These are phyloP conservation scores for Kwoniella newhampshirensis DNA, from an alignment of 768 basidiomycete genomes.

Conservation along the genomic window DNA sequence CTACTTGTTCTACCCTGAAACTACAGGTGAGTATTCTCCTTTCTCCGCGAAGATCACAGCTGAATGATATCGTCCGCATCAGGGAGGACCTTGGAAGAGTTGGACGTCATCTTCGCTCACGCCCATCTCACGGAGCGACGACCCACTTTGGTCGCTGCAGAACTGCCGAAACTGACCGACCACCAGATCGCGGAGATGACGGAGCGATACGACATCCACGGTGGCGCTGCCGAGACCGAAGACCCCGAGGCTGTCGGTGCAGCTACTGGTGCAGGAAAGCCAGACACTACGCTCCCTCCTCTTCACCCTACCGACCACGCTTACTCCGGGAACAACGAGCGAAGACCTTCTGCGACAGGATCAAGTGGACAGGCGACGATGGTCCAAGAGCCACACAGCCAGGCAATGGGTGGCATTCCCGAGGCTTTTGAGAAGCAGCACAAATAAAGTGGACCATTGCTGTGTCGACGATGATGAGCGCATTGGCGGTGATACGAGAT, in stretches of 20 bases:
- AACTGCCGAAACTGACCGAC: slow-evolving; percentile 52
- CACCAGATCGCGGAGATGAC: slow-evolving; percentile 51
- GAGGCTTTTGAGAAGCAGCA: no score
- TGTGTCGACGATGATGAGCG: no score
- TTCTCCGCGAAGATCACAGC: neutral
- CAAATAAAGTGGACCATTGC: no score
- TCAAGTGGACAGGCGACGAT: no score
- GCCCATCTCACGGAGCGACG: slow-evolving; percentile 52
- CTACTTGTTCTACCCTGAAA: slow-evolving; percentile 52
- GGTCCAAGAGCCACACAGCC: no score
- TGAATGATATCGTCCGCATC: neutral
- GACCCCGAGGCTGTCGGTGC: slow-evolving; percentile 31
- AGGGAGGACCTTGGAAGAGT: slow-evolving; percentile 11
- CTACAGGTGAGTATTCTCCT: slow-evolving; percentile 25
- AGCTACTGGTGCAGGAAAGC: slow-evolving; percentile 9
- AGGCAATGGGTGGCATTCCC: no score
- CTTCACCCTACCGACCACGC: slow-evolving; percentile 23
- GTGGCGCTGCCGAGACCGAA: slow-evolving; percentile 35
- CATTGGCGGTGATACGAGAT: no score
- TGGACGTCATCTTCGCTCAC: slow-evolving; percentile 55
- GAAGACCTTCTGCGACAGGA: no score
- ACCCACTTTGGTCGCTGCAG: slow-evolving; percentile 51
- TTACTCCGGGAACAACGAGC: neutral
- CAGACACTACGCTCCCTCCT: slow-evolving; percentile 47
- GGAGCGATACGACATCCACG: slow-evolving; percentile 53